Percentiles rank a stretch among this genome's conserved stretches.
Conservation (phyloP, 805 yeast genomes). For the Candida andamanensis region DNA sequence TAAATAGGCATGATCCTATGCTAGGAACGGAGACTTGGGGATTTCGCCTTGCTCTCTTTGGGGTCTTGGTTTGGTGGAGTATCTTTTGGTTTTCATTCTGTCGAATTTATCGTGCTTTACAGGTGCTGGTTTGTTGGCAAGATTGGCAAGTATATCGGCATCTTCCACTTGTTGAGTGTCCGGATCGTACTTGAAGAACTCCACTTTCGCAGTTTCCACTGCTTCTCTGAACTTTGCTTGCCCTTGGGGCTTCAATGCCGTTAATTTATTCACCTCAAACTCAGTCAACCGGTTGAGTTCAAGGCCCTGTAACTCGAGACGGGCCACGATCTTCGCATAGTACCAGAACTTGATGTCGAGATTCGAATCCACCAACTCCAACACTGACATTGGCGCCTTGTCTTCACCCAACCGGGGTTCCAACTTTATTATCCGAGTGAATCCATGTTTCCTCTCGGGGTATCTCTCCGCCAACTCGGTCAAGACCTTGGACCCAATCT, state of each 20-base stretch:
- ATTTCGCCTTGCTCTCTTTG: constrained; percentile 13
- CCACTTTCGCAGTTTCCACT: constrained; percentile 47
- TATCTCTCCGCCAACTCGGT: constrained; percentile 64
- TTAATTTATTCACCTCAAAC: constrained; percentile 51
- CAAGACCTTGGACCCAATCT: constrained; percentile 55
- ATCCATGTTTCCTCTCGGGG: constrained; percentile 64
- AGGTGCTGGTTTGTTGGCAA: constrained; percentile 29
- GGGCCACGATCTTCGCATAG: constrained; percentile 80
- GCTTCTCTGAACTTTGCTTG: constrained; percentile 49
- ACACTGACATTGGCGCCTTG: constrained; percentile 80
- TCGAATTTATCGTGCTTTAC: constrained; percentile 19
- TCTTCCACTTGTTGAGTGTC: constrained; percentile 22
- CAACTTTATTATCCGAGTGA: constrained; percentile 74
- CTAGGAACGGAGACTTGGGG: constrained; percentile 33
- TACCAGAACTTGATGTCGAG: constrained; percentile 69
- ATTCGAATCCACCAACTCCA: constrained; percentile 73
- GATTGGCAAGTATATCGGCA: constrained; percentile 19
- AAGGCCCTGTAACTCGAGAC: constrained; percentile 60
- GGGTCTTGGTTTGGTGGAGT: constrained; percentile 24
- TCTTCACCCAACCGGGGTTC: constrained; percentile 84
- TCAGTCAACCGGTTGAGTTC: constrained; percentile 47
- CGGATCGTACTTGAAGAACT: constrained; percentile 31
- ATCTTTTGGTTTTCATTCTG: constrained; percentile 38
- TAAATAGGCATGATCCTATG: constrained; percentile 1
- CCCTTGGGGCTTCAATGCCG: constrained; percentile 45